These are phyloP conservation scores for Verticillium isaacii DNA, from an alignment of 2,329 filamentous ascomycete genomes.

Conservation along the genomic window DNA sequence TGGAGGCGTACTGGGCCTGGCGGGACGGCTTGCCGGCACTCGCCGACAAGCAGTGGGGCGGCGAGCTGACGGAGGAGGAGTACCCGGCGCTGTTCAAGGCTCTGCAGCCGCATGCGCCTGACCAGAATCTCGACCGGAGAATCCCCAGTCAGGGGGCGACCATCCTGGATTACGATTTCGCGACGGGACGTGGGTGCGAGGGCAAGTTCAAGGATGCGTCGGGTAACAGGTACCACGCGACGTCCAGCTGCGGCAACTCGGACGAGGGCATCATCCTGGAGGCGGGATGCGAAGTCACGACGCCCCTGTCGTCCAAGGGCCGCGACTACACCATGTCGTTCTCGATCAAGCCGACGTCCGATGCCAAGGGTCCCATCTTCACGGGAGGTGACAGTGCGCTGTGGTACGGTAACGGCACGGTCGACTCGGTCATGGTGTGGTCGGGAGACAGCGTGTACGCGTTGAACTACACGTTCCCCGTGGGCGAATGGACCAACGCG, in stretches of 20 bases:
- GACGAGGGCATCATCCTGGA: conserved; percentile 31
- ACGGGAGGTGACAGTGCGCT: conserved; percentile 12
- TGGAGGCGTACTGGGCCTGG: conserved; percentile 32
- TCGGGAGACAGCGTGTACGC: conserved; percentile 10
- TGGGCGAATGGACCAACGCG: conserved; percentile 10
- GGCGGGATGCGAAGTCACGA: conserved; percentile 34
- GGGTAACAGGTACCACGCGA: conserved; percentile 14
- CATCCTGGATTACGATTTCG: conserved; percentile 13
- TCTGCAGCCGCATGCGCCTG: conserved; percentile 30
- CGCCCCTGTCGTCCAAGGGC: conserved; percentile 42
- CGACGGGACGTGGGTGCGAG: conserved; percentile 2
- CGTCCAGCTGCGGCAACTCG: conserved; percentile 16
- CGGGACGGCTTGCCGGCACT: conserved; percentile 23
- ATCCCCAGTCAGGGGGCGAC: conserved; percentile 10
- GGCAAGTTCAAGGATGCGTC: conserved; percentile 12
- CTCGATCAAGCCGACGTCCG: conserved; percentile 15
- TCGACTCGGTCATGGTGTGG: conserved; percentile 10
- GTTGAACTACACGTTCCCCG: conserved; percentile 13
- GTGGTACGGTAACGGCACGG: conserved; percentile 10
- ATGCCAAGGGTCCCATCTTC: conserved; percentile 9
- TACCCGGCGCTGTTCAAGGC: conserved; percentile 29
- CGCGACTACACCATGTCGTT: conserved; percentile 38
- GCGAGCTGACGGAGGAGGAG: conserved; percentile 18
- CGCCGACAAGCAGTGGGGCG: conserved; percentile 25
- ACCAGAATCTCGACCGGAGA: conserved; percentile 37